Evolutionary conservation across 768 basidiomycete species (phyloP), one percentile per base, ranked within the genome.

Genomic region (Paxillus ammoniavirescens): DNA sequence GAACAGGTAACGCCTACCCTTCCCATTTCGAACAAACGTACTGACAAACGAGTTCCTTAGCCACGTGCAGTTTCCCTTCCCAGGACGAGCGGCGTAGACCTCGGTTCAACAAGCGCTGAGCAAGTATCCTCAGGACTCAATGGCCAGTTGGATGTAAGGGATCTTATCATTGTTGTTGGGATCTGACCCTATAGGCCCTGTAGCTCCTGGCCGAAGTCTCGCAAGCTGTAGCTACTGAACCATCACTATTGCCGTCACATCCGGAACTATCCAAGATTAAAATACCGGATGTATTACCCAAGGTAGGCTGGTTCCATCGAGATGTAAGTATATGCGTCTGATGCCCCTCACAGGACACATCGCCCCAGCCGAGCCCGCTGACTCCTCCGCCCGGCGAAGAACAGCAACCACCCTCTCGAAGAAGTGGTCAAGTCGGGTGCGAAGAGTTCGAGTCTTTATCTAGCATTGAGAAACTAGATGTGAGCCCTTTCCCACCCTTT

Each of bases 401-500:
- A 15, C 57, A 46, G 35, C 50, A 8, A 2, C 9, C 13, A 2
- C 8, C n/a, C 31, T 8, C 10, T 14, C 26, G 13, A 21, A 49
- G 26, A 46, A 30, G 21, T 35, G 8, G 60, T 12, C 75, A 73
- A 31, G 50, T 58, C 4, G 74, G 78, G 14, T 77, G 75, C 47
- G 65, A 64, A 30, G 77, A 72, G 4, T 82, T 79, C 54, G 78
- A 80, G 53, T 60, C 60, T 21, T 66, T 84, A 2, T 65, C 75
- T 1, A 66, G 62, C 2, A 46, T 82, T 8, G 79, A 80, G 57
- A 84, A 83, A 61, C 65, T 81, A 14, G 81, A 81, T 47, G 83
- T 80, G 55, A 61, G 79, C 50, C 26, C 26, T 41, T 46, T 35
- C 8, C 43, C 38, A 42, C 18, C 38, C 38, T 17, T 17, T 5